phyloP scores from a whole-genome alignment of 2,329 filamentous ascomycete species.

The Nigrograna mackinnonii region DNA sequence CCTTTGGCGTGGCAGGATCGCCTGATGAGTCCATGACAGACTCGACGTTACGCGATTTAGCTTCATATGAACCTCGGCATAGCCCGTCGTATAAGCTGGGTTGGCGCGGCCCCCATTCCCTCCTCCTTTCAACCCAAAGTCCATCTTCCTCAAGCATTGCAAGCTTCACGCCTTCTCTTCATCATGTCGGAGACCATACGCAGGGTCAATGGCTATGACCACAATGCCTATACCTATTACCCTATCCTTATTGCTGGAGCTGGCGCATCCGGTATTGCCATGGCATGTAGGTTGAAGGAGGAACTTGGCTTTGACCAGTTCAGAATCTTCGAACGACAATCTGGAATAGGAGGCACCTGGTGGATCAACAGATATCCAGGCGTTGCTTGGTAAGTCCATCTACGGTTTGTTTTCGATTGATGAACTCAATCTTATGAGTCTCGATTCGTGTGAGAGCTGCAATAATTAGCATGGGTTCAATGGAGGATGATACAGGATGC shows the following conservation, averaged over 20 bases:
- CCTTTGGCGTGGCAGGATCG: no score
- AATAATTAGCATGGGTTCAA: no score
- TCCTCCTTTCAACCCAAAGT: no score
- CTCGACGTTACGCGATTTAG: no score
- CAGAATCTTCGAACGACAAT: conserved; percentile 62
- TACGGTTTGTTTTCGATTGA: no score
- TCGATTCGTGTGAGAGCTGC: background rate
- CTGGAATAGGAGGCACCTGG: conserved; percentile 67
- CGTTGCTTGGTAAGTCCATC: conserved; percentile 60
- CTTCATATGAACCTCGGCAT: no score
- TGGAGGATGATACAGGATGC: background rate
- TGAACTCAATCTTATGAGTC: no score
- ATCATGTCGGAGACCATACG: conserved; percentile 36
- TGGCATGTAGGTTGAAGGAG: conserved; percentile 62
- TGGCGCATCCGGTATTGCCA: conserved; percentile 65
- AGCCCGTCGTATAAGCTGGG: no score
- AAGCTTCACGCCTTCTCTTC: background rate
- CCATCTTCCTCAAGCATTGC: background rate
- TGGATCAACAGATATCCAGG: conserved; percentile 46
- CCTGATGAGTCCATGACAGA: no score
- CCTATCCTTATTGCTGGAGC: conserved; percentile 63
- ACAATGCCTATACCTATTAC: conserved; percentile 45
- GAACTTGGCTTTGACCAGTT: conserved; percentile 63
- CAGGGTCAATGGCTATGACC: conserved; percentile 40
- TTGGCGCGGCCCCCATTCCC: no score